Conservation (phyloP, 192 early-diverging fungal genomes). For the Neocallimastix lanati region DNA sequence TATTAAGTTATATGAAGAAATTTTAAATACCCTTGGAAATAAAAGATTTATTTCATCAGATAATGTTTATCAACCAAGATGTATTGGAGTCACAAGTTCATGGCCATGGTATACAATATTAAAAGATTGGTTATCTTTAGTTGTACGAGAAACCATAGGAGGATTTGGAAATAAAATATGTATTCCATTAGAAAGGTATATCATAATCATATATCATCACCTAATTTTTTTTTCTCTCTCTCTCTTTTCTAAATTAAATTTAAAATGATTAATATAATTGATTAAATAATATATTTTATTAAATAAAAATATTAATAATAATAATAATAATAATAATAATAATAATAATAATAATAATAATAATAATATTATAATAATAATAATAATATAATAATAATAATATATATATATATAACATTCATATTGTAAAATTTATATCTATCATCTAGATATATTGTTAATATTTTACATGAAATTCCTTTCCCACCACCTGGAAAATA, state of each 20-base stretch:
- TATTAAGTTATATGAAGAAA: constrained; percentile 34
- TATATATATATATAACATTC: too few species aligned
- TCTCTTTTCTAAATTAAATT: too few species aligned
- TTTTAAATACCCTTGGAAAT: constrained; percentile 36
- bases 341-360: too few species aligned
- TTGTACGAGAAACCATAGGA: constrained; percentile 31
- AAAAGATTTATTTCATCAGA: constrained; percentile 28
- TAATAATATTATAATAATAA: too few species aligned
- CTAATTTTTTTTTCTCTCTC: too few species aligned
- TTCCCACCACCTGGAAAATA: constrained; percentile 63
- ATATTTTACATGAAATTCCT: constrained; percentile 53
- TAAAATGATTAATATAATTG: too few species aligned
- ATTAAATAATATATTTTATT: too few species aligned
- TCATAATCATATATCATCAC: too few species aligned
- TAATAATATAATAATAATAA: neutral
- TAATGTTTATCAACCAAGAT: constrained; percentile 46
- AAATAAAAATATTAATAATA: too few species aligned
- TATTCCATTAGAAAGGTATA: constrained; percentile 36
- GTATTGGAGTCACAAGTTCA: constrained; percentile 47
- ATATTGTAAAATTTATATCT: too few species aligned
- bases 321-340: too few species aligned
- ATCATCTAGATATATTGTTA: constrained; percentile 35
- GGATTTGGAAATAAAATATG: constrained; percentile 15
- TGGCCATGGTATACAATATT: constrained; percentile 56
- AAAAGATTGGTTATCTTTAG: constrained; percentile 52